Base-by-base conservation (phyloP, 225 moss, liverwort and hornwort species). In the Polytrichum formosum region DNA sequence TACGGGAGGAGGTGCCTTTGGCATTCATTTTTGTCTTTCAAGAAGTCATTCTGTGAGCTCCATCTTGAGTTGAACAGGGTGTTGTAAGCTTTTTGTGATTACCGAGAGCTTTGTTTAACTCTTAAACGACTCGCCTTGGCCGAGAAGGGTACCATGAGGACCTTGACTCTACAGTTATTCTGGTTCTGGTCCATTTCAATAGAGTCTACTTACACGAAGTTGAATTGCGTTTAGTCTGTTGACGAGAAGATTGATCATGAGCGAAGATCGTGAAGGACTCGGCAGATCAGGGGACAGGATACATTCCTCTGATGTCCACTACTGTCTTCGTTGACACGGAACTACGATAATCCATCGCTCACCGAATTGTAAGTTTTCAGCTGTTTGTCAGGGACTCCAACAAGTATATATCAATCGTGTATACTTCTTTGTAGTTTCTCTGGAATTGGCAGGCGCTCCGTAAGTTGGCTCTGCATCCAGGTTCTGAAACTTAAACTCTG, bases 151-250 rank as follows among this genome's bases (percentile, higher is more conserved):
- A 27, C 18, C 5, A 19, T 65, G 5, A 33, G 30, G 30, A 65
- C 13, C 30, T 22, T 8, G 66, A 21, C 53, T 16, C 54, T 27
- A 13, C 53, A 54, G 23, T 67, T 53, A 26, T 26, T 53, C 27
- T 53, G 18, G 53, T 46, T 67, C 6, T 23, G 35, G 66, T 67
- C 9, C 25, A 1, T 67, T 16, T 20, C 22, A 22, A 23, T 21
- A 37, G 6, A 20, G 53, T 23, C 9, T 53, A 37, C 46, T 13
- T 46, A 46, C 13, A 46, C 46, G 46, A 53, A 67, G 7, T 67
- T 67, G 53, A 67, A 67, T 67, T 53, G 67, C 54, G 22, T 53
- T 26, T 6, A 26, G 25, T 26, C 54, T 54, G 10, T 67, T 54
- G 53, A 26, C 26, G 67, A 58, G 23, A 26, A 13, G 3, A 13